Conservation (phyloP, 1,139 yeast species). For the Saccharomycopsis hybrid region DNA sequence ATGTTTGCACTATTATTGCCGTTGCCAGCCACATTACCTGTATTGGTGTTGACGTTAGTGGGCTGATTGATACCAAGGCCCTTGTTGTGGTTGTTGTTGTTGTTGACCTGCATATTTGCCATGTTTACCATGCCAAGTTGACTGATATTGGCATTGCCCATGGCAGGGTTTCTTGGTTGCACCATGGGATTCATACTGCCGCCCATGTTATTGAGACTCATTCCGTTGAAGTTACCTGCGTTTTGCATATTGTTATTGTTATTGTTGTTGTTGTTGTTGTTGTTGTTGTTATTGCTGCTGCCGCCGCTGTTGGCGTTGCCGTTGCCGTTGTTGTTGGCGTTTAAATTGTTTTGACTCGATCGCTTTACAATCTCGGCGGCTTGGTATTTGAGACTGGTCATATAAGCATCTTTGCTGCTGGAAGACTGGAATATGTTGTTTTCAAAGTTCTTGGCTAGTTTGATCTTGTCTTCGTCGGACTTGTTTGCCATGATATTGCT, state of each 20-base stretch:
- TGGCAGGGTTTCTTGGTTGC: not conserved
- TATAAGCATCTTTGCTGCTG: constrained; percentile 13
- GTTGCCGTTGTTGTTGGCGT: constrained; percentile 1
- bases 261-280: constrained; percentile 5
- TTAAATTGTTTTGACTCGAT: constrained; percentile 1
- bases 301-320: not conserved
- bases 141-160: constrained; percentile 1
- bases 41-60: not conserved
- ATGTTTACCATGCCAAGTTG: constrained; percentile 5
- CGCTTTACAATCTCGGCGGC: constrained; percentile 12
- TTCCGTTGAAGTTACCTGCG: not conserved
- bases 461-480: constrained; percentile 12
- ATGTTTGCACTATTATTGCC: not conserved
- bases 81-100: not conserved
- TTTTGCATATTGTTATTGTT: constrained; percentile 3
- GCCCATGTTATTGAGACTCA: constrained; percentile 10
- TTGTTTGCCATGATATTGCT: constrained; percentile 13
- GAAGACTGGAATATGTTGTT: constrained; percentile 5
- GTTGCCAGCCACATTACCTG: not conserved
- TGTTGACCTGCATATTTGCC: constrained; percentile 9
- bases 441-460: constrained; percentile 15
- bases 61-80: too few species aligned
- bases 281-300: not conserved
- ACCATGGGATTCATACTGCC: not conserved
- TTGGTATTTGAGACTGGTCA: constrained; percentile 12